Percentiles rank a stretch among this genome's conserved stretches.
Conservation (phyloP, 2,329 filamentous ascomycete genomes). For the Tolypocladium tundrense region DNA sequence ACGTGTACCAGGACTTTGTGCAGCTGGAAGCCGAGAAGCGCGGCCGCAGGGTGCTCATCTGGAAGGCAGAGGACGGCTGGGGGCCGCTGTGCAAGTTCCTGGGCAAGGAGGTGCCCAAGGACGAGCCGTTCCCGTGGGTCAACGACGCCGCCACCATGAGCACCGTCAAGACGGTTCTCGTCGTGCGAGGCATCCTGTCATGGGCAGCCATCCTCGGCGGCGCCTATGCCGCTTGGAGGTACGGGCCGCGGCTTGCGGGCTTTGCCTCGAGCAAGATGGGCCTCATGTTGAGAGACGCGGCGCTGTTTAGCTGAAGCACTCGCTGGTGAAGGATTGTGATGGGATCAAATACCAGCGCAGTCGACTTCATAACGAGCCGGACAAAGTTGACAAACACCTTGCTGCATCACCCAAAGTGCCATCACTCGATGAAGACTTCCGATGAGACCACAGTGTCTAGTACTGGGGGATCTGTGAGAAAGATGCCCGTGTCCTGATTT, state of each 20-base stretch:
- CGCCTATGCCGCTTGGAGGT: slow-evolving; percentile 4
- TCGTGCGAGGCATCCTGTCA: slow-evolving; percentile 6
- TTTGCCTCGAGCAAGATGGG: not conserved
- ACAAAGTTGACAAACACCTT: not conserved
- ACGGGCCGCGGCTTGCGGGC: slow-evolving; percentile 3
- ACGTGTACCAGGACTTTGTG: slow-evolving; percentile 13
- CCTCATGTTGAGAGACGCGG: not conserved
- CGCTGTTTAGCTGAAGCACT: not conserved
- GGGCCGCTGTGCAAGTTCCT: slow-evolving; percentile 30
- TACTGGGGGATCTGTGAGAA: not conserved
- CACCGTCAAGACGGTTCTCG: slow-evolving; percentile 5
- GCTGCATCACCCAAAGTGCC: not conserved
- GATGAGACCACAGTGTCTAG: too few relatives aligned
- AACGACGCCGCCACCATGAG: slow-evolving; percentile 17
- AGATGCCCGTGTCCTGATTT: not conserved
- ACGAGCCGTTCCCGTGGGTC: slow-evolving; percentile 19
- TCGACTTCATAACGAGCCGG: not conserved
- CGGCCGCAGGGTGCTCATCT: slow-evolving; percentile 14
- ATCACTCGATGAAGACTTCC: not conserved
- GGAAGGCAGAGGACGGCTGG: slow-evolving; percentile 28
- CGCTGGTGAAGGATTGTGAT: not conserved
- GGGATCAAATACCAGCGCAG: not conserved
- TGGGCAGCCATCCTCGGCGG: slow-evolving; percentile 5
- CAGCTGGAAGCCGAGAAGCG: slow-evolving; percentile 17
- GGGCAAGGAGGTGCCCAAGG: slow-evolving; percentile 19